These are phyloP conservation scores for Aspergillus intermedius DNA, from an alignment of 2,329 filamentous ascomycete genomes.

Conservation along the genomic window DNA sequence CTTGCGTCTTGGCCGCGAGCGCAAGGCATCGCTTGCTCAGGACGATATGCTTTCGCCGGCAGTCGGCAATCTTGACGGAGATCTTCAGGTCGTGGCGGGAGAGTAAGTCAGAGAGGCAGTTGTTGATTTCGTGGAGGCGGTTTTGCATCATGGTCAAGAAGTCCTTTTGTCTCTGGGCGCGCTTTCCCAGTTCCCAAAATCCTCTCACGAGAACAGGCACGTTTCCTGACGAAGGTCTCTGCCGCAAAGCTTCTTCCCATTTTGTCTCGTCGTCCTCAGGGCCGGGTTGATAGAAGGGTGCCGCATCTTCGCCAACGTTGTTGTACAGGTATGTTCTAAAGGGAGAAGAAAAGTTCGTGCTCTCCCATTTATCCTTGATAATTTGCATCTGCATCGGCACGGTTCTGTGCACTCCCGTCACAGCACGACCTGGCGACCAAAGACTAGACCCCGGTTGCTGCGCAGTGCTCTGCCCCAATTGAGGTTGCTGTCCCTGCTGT, in stretches of 20 bases:
- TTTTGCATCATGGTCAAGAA: constrained; percentile 53
- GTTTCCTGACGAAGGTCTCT: constrained; percentile 51
- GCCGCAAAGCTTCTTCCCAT: constrained; percentile 59
- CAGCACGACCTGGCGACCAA: constrained; percentile 39
- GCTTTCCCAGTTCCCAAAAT: constrained; percentile 53
- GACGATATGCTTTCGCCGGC: constrained; percentile 53
- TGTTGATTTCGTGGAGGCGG: constrained; percentile 60
- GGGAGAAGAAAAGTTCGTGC: constrained; percentile 44
- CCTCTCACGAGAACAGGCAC: constrained; percentile 57
- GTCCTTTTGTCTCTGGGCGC: constrained; percentile 52
- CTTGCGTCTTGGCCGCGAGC: constrained; percentile 59
- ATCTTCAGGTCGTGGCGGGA: constrained; percentile 56
- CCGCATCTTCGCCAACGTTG: constrained; percentile 51
- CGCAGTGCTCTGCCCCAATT: constrained; percentile 36
- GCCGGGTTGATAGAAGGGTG: constrained; percentile 56
- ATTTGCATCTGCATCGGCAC: constrained; percentile 55
- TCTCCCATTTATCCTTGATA: constrained; percentile 58
- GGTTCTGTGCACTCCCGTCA: constrained; percentile 51
- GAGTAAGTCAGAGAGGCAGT: constrained; percentile 52
- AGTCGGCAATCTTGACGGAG: constrained; percentile 52
- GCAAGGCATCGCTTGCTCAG: constrained; percentile 55
- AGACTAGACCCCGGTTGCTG: constrained; percentile 33
- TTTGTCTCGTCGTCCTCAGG: constrained; percentile 53
- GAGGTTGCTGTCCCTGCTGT: constrained; percentile 26
- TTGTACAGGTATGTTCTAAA: constrained; percentile 61